phyloP scores from a whole-genome alignment of 768 basidiomycete species.

The Lactifluus volemus region DNA sequence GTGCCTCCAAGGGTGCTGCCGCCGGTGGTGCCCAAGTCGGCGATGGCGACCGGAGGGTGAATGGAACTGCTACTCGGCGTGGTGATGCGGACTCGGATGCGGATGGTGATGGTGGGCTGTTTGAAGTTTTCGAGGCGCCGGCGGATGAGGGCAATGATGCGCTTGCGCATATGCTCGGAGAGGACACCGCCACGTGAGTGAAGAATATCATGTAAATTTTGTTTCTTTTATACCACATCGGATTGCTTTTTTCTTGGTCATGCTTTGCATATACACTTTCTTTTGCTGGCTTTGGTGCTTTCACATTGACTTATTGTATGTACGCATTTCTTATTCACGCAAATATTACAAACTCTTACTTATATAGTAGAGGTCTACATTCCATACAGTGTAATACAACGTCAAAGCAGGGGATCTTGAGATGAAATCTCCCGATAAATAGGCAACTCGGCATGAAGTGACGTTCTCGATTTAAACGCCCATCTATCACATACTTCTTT shows the following conservation, averaged over 20 bases:
- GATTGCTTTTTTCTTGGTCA: not conserved
- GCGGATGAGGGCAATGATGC: conserved; percentile 56
- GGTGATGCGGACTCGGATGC: not conserved
- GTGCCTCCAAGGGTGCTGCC: conserved; percentile 2
- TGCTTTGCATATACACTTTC: not conserved
- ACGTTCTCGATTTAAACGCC: too few relatives aligned
- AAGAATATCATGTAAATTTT: too few relatives aligned
- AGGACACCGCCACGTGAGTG: conserved; percentile 21
- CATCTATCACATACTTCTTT: too few relatives aligned
- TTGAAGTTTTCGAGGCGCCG: conserved; percentile 71
- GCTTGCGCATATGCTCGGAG: conserved; percentile 60
- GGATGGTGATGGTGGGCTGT: conserved; percentile 44
- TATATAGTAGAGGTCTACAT: not conserved
- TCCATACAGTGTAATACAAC: not conserved
- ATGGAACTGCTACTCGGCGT: not conserved
- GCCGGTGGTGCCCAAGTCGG: too few relatives aligned
- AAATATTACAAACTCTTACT: too few relatives aligned
- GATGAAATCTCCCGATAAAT: too few relatives aligned
- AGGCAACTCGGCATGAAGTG: too few relatives aligned
- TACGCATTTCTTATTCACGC: not conserved
- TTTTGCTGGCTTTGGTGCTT: not conserved
- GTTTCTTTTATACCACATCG: too few relatives aligned
- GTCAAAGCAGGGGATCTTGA: not conserved
- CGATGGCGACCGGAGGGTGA: too few relatives aligned
- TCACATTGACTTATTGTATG: not conserved